phyloP scores from a whole-genome alignment of 2,329 filamentous ascomycete species.

The Hymenoscyphus occultus region DNA sequence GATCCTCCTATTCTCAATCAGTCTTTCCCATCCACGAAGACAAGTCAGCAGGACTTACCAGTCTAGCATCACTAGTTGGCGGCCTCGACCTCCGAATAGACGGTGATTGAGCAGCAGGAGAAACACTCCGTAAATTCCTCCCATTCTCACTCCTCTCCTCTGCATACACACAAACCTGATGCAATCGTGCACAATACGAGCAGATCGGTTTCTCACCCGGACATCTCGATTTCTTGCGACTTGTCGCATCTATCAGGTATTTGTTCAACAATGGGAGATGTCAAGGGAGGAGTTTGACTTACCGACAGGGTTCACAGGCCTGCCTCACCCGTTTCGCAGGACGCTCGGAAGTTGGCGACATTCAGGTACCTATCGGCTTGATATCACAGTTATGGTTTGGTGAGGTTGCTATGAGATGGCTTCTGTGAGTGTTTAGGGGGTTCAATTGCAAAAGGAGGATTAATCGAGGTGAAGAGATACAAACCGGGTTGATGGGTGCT shows the following conservation, averaged over 20 bases:
- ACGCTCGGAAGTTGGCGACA: conserved; percentile 28
- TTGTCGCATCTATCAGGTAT: conserved; percentile 26
- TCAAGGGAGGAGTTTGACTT: conserved; percentile 12
- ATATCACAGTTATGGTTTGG: too few relatives aligned
- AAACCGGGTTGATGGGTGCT: too few relatives aligned
- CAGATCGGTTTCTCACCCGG: conserved; percentile 49
- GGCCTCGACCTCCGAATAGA: background rate
- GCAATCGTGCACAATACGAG: conserved; percentile 48
- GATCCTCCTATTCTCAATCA: conserved; percentile 27
- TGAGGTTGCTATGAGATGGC: too few relatives aligned
- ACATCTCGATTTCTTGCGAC: conserved; percentile 51
- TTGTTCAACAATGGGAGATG: conserved; percentile 1
- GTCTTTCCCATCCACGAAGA: background rate
- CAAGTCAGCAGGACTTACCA: conserved; percentile 10
- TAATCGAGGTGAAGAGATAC: too few relatives aligned
- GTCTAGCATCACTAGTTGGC: conserved; percentile 14
- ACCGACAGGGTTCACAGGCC: conserved; percentile 41
- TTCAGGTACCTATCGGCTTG: background rate
- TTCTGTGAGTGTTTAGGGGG: too few relatives aligned
- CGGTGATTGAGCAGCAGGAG: conserved; percentile 14
- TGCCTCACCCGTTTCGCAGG: conserved; percentile 34
- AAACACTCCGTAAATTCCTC: conserved; percentile 16
- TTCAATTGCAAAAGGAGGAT: too few relatives aligned
- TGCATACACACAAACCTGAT: conserved; percentile 46
- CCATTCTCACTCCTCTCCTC: conserved; percentile 28